Evolutionary conservation across 2,329 filamentous ascomycete species (phyloP), one percentile per base, ranked within the genome.

Genomic region (Fusarium subtropicale): DNA sequence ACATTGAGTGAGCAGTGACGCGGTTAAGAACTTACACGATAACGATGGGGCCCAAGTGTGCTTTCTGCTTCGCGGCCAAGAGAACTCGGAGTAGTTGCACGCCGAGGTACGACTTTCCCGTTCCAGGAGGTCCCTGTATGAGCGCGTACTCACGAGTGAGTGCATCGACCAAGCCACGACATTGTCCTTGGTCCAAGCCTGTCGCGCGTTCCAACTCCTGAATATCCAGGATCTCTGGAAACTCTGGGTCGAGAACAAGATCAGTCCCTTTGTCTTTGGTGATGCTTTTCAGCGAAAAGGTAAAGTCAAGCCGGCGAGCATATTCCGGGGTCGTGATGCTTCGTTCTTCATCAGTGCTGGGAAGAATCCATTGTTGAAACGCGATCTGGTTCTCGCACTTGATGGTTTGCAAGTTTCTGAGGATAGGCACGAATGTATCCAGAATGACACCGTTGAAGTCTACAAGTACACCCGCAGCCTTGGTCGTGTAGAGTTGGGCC

Each of bases 91-190:
- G 83, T 8, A 91, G 72, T 36, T 85, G 81, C 2, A 88, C 82
- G 2, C 89, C 89, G 1, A 86, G 81, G 68, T 85, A 91, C 1
- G 82, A 86, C 73, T 92, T 92, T 1, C 90, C 90, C 0, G 90
- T 92, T 0, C 90, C 90, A 0, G 90, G 90, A 0, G 90, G 90
- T 0, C 90, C 90, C 78, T 92, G 89, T 12, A 91, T 89, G 4
- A 91, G 80, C 2, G 87, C 85, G 20, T 90, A 78, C 33, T 83
- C 81, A 1, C 83, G 80, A 1, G 80, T 83, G 0, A 92, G 77
- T 3, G 87, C 83, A 8, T 81, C 78, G 0, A 89, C 66, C 0
- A 91, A 74, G 0, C 87, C 87, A 3, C 67, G 65, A 7, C 84
- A 84, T 58, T 87, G 84, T 0, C 82, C 82, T 5, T 72, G 65